A percentile compares a stretch with the other conserved stretches of the same genome.
These are phyloP conservation scores for Solanum paucissectum DNA, from an alignment of 257 asterid species.

Conservation along the genomic window DNA sequence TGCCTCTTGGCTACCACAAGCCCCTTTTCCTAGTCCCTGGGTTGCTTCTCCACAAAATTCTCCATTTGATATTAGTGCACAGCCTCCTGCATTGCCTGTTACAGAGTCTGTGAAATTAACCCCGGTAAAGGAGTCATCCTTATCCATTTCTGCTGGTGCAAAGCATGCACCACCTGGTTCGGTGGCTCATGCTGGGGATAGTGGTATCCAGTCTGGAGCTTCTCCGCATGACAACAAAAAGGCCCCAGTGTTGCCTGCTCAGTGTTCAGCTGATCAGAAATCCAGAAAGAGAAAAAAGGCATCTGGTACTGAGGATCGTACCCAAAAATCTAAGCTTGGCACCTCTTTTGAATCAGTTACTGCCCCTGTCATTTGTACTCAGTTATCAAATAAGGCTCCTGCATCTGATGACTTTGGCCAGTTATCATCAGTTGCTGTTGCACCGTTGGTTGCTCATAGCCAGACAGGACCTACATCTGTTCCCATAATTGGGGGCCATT, in stretches of 20 bases:
- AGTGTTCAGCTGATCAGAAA: constrained; percentile 35
- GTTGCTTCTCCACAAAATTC: constrained; percentile 64
- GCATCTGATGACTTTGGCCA: constrained; percentile 32
- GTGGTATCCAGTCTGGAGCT: constrained; percentile 25
- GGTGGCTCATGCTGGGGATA: constrained; percentile 27
- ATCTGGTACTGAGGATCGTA: constrained; percentile 43
- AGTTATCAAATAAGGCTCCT: constrained; percentile 25
- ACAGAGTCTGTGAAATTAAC: constrained; percentile 45
- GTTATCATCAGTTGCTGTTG: constrained; percentile 23
- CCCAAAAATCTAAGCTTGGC: constrained; percentile 24
- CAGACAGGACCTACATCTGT: constrained; percentile 26
- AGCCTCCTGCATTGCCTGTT: constrained; percentile 34
- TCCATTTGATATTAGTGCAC: constrained; percentile 45
- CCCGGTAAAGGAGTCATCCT: constrained; percentile 39
- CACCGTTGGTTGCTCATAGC: constrained; percentile 21
- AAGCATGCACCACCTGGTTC: constrained; percentile 27
- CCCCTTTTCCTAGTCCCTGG: constrained; percentile 67
- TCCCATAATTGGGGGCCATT: constrained; percentile 30
- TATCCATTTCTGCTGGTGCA: constrained; percentile 25
- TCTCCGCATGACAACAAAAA: constrained; percentile 39
- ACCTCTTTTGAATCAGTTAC: constrained; percentile 33
- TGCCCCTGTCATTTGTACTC: constrained; percentile 24
- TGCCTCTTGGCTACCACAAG: constrained; percentile 49
- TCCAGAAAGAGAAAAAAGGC: constrained; percentile 73
- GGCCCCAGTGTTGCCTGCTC: constrained; percentile 31